phyloP scores from a whole-genome alignment of 768 basidiomycete genomes.

The Mycena olivaceomarginata region DNA sequence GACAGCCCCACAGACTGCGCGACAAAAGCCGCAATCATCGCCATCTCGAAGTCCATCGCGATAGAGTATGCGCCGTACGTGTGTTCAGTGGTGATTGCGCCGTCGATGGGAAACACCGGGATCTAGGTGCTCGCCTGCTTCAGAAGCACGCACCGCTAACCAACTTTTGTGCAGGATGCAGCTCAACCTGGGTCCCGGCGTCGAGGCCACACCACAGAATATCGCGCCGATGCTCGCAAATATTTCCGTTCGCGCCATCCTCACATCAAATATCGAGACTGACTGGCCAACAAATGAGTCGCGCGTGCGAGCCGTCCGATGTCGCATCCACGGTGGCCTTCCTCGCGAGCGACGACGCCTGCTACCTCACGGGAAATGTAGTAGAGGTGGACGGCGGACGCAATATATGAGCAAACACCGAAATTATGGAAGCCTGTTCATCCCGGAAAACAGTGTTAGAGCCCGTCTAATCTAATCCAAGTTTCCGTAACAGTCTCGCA shows the following conservation, averaged over 20 bases:
- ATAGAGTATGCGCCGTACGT: constrained; percentile 28
- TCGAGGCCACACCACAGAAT: constrained; percentile 27
- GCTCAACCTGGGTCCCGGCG: constrained; percentile 31
- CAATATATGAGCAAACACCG: constrained; percentile 4
- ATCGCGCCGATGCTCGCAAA: constrained; percentile 37
- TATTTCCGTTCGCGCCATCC: constrained; percentile 15
- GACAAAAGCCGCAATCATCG: constrained; percentile 29
- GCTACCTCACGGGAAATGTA: constrained; percentile 31
- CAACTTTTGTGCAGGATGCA: constrained; percentile 9
- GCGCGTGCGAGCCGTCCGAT: constrained; percentile 30
- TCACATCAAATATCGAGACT: background rate
- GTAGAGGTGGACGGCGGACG: constrained; percentile 29
- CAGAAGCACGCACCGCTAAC: background rate
- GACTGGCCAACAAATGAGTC: constrained; percentile 17
- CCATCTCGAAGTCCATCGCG: constrained; percentile 32
- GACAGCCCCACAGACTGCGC: constrained; percentile 13
- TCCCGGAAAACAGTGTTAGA: background rate
- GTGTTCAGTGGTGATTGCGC: constrained; percentile 27
- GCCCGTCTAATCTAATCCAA: background rate
- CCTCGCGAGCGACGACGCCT: constrained; percentile 32
- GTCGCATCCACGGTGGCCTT: constrained; percentile 34
- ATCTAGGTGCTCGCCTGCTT: background rate
- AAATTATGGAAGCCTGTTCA: background rate
- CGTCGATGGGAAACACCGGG: constrained; percentile 36
- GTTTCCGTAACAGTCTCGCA: background rate